Evolutionary conservation across 768 basidiomycete genomes (phyloP), one percentile per base, ranked within the genome.

Genomic region (Rossbeevera mucosa): DNA sequence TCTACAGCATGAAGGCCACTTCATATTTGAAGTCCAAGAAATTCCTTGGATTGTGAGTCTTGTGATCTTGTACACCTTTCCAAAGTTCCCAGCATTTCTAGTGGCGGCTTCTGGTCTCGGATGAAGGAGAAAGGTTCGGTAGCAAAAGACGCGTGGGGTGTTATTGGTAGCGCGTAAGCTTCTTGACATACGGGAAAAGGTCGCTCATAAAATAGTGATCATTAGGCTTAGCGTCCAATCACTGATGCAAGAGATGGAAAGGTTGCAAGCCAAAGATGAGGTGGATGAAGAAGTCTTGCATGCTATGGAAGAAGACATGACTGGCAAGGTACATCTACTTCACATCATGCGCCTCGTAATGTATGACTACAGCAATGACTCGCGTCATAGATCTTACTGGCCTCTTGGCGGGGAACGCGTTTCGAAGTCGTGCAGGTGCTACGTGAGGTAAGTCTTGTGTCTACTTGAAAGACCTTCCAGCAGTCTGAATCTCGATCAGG

Each of bases 361-460:
- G 24, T 24, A 13, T 14, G 33, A 22, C 28, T 13, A 7, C 3
- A 9, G 5, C 3, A 38, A 22, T 25, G 4, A 38, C 20, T 40
- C 42, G 31, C 14, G 24, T 26, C 43, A 31, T 55, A 90, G 85
- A 93, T 96, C 65, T 80, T 98, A 73, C 83, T 98, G 25, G 95
- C 94, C 6, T 95, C 95, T 22, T 99, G 96, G 96, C 85, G 94
- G 52, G 96, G 95, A 13, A 95, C 94, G 3, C 83, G 94, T 48
- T 83, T 97, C 64, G 96, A 99, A 72, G 93, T 98, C 38, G 80
- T 88, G 20, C 88, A 92, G 61, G 92, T 97, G 13, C 76, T 95
- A 44, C 80, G 92, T 47, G 85, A 91, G 76, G 81, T 75, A 43
- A 45, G 61, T 29, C 7, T 18, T 28, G 42, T 28, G 21, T 52